Evolutionary conservation across 495 filamentous ascomycete genomes (phyloP), one percentile per base, ranked within the genome.

Genomic region (Gamarada debralockiae): DNA sequence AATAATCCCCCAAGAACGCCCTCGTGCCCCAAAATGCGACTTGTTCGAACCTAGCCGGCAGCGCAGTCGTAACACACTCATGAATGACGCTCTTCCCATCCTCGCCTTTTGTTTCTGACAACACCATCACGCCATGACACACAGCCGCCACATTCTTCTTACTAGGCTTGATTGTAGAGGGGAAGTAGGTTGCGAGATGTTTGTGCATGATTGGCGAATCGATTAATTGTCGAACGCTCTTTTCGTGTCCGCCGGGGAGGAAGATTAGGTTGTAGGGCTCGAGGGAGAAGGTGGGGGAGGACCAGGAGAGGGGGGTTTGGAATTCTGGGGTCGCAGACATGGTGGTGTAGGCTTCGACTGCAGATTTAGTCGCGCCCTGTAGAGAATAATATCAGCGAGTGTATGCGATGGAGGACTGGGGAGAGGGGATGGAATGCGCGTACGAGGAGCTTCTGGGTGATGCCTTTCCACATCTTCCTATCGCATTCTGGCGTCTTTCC

Each of bases 221-320:
- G 57, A 79, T 78, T 37, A 79, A 54, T 49, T 80, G 77, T 0
- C 67, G 66, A 0, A 80, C 73, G 12, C 65, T 61, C 58, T 78
- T 78, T 20, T 79, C 76, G 60, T 80, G 77, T 5, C 77, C 77
- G 10, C 77, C 77, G 8, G 77, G 76, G 6, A 80, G 64, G 58
- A 77, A 67, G 37, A 79, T 67, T 13, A 80, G 68, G 40, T 77
- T 67, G 58, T 70, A 79, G 9, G 68, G 41, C 10, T 65, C 63
- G 14, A 80, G 68, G 0, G 65, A 60, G 60, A 80, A 79, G 40
- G 55, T 65, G 22, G 72, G 67, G 5, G 71, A 61, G 3, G 72
- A 65, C 76, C 77, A 80, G 15, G 73, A 66, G 7, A 73, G 55
- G 2, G 76, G 73, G 20, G 65, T 56, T 47, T 58, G 60, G 48